Evolutionary conservation across 208 protist genomes (phyloP).

Genomic region (Trypanosoma cruzi): DNA sequence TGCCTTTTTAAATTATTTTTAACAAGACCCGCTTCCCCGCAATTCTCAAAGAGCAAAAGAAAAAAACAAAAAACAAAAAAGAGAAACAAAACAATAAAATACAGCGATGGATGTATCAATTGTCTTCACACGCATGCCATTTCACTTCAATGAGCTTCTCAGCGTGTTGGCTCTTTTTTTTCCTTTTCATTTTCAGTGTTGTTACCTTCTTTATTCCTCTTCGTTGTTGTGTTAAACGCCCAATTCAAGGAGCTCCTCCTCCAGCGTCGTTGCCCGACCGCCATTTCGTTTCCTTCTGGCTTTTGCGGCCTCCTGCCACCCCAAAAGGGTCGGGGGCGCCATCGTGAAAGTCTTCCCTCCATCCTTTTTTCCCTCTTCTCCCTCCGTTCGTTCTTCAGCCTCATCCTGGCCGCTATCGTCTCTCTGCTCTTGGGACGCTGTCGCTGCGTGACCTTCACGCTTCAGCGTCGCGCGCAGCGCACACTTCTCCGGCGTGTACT

Average conservation of each 20-base stretch:
- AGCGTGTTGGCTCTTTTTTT: neutral
- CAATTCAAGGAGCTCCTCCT: slow-evolving; percentile 22
- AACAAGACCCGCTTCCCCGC: neutral
- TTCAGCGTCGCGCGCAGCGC: slow-evolving; percentile 71
- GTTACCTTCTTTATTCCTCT: neutral
- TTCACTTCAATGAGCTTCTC: neutral
- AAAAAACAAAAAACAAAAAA: slow-evolving; percentile 10
- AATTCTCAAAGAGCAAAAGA: slow-evolving; percentile 24
- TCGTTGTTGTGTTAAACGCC: slow-evolving; percentile 4
- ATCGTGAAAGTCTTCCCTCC: neutral
- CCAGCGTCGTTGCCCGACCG: slow-evolving; percentile 4
- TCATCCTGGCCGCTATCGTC: neutral
- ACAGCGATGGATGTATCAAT: neutral
- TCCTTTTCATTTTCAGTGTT: neutral
- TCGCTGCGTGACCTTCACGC: slow-evolving; percentile 28
- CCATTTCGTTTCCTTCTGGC: neutral
- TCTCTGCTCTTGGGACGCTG: neutral
- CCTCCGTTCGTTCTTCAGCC: neutral
- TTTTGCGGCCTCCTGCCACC: neutral
- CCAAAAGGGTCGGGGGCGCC: neutral
- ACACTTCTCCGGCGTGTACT: slow-evolving; percentile 82
- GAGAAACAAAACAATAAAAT: neutral
- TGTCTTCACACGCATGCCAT: too few relatives aligned
- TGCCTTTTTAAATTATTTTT: neutral
- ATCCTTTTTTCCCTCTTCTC: neutral